phyloP scores from a whole-genome alignment of 129 eudicot species.

The Escallonia herrerae region DNA sequence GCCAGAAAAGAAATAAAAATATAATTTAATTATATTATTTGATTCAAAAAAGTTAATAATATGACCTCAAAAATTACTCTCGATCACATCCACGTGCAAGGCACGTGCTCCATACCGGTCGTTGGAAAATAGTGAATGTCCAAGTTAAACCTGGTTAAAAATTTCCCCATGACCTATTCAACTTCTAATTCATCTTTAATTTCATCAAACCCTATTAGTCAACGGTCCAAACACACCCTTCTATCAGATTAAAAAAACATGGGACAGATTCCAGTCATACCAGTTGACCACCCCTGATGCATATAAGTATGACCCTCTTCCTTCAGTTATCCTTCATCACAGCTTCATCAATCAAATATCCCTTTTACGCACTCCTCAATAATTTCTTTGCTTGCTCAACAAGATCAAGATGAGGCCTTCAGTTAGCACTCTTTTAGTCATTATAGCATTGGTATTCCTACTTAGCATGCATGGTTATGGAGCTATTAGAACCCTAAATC shows the following conservation, averaged over 20 bases:
- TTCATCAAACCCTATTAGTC: no score
- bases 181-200: not conserved
- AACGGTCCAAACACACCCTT: no score
- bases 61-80: no score
- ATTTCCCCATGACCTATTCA: conserved; percentile 3
- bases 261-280: no score
- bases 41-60: no score
- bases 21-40: no score
- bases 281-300: not conserved
- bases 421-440: conserved; percentile 1
- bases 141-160: no score
- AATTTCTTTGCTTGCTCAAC: not conserved
- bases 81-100: no score
- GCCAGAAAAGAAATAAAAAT: no score
- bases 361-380: not conserved
- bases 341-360: not conserved
- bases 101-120: no score
- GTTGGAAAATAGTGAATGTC: no score
- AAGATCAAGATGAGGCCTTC: not conserved
- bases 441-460: not conserved
- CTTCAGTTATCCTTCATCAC: conserved; percentile 2
- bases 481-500: conserved; percentile 27
- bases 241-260: no score
- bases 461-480: conserved; percentile 2
- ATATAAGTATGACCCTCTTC: not conserved